Conservation (phyloP, 306 rosid genomes). For the Medicago truncatula region DNA sequence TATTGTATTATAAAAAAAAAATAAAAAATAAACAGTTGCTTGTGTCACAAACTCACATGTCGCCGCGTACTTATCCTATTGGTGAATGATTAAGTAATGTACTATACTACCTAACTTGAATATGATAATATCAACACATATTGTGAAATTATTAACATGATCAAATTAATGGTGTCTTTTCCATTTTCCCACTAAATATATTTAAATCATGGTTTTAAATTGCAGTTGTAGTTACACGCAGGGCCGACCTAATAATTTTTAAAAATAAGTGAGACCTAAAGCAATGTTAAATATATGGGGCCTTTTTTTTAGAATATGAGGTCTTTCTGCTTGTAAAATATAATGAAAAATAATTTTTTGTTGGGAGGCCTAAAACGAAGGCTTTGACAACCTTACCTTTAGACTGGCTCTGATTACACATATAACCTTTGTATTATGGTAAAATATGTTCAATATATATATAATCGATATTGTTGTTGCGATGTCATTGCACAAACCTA, state of each 20-base stretch:
- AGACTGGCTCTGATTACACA: too few relatives aligned
- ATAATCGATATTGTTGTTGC: too few relatives aligned
- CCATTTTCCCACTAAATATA: slow-evolving; percentile 27
- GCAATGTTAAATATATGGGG: too few relatives aligned
- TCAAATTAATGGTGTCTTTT: slow-evolving; percentile 38
- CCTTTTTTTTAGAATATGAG: too few relatives aligned
- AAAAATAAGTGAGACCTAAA: too few relatives aligned
- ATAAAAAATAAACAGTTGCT: slow-evolving; percentile 21
- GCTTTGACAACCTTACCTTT: too few relatives aligned
- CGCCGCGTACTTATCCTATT: slow-evolving; percentile 62
- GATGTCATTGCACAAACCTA: neutral
- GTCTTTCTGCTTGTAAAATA: too few relatives aligned
- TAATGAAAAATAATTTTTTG: too few relatives aligned
- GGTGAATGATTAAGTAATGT: slow-evolving; percentile 11
- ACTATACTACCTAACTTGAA: slow-evolving; percentile 48
- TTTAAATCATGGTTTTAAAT: neutral
- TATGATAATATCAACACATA: slow-evolving; percentile 40
- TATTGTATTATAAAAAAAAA: too few relatives aligned
- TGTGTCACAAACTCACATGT: slow-evolving; percentile 49
- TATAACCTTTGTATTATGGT: neutral
- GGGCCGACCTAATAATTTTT: too few relatives aligned
- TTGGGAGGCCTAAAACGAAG: too few relatives aligned
- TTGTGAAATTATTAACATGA: slow-evolving; percentile 43
- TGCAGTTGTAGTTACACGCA: neutral
- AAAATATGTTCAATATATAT: too few relatives aligned